Percentiles rank a stretch among this genome's conserved stretches.
Evolutionary conservation across 2,329 filamentous ascomycete species (phyloP).

Genomic region (Fusarium sp.): DNA sequence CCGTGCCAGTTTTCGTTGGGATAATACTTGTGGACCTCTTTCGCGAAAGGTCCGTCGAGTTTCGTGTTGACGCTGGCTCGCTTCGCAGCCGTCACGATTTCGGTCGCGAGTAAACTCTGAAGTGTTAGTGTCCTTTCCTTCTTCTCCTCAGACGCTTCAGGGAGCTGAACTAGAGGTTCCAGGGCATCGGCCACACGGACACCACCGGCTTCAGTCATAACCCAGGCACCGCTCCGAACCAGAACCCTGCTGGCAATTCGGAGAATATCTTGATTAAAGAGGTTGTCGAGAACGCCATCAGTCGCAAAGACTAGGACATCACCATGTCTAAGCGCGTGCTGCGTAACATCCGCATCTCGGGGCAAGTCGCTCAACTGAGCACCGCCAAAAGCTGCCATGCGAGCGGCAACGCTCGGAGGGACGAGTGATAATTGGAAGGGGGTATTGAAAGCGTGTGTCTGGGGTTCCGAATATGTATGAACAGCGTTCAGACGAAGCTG

Average conservation of each 20-base stretch:
- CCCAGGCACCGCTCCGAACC: slow-evolving; percentile 81
- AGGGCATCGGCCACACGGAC: slow-evolving; percentile 74
- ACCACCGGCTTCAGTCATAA: slow-evolving; percentile 67
- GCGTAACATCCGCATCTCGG: slow-evolving; percentile 83
- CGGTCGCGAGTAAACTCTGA: slow-evolving; percentile 82
- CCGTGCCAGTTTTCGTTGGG: slow-evolving; percentile 89
- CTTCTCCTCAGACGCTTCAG: slow-evolving; percentile 44
- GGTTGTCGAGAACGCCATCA: slow-evolving; percentile 95
- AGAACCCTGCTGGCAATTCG: slow-evolving; percentile 83
- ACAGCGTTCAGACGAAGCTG: slow-evolving; percentile 88
- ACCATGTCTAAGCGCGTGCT: slow-evolving; percentile 83
- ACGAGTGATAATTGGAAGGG: slow-evolving; percentile 94
- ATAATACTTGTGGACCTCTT: slow-evolving; percentile 89
- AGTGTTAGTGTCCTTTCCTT: slow-evolving; percentile 63
- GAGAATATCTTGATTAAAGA: slow-evolving; percentile 90
- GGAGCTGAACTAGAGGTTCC: slow-evolving; percentile 54
- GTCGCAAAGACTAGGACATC: slow-evolving; percentile 95
- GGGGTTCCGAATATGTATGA: slow-evolving; percentile 83
- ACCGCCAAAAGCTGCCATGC: slow-evolving; percentile 87
- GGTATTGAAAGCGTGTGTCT: slow-evolving; percentile 98
- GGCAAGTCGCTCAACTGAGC: slow-evolving; percentile 85
- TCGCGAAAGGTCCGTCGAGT: slow-evolving; percentile 92
- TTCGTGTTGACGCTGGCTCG: slow-evolving; percentile 83
- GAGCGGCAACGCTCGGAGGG: slow-evolving; percentile 81
- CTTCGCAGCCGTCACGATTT: slow-evolving; percentile 86